Evolutionary conservation across 2,329 filamentous ascomycete genomes (phyloP).

Genomic region (Plectosphaerella plurivora): DNA sequence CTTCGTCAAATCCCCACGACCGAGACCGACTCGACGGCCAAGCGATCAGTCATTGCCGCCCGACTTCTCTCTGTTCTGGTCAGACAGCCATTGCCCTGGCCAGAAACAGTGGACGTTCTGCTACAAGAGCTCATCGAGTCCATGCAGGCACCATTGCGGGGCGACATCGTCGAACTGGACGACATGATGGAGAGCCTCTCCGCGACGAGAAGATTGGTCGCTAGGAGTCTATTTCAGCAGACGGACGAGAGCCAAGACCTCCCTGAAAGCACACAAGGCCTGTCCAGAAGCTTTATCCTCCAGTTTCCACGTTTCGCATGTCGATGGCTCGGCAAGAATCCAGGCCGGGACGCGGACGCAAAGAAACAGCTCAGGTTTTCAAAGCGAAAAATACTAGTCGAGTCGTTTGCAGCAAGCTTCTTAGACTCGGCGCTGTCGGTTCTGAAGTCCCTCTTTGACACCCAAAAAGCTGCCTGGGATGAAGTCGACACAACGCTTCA

Average conservation of each 20-base stretch:
- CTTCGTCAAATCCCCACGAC: conserved; percentile 32
- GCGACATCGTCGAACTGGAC: conserved; percentile 55
- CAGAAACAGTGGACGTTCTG: conserved; percentile 32
- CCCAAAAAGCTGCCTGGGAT: conserved; percentile 46
- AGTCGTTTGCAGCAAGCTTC: conserved; percentile 48
- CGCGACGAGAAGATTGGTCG: conserved; percentile 47
- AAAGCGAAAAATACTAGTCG: conserved; percentile 49
- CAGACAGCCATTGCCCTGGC: conserved; percentile 32
- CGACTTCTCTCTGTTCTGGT: conserved; percentile 51
- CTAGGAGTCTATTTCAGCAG: conserved; percentile 37
- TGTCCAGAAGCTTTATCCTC: conserved; percentile 53
- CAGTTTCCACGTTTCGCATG: conserved; percentile 56
- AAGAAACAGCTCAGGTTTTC: conserved; percentile 60
- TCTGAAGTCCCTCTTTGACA: conserved; percentile 46
- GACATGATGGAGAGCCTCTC: conserved; percentile 56
- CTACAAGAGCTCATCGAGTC: conserved; percentile 45
- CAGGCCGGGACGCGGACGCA: conserved; percentile 42
- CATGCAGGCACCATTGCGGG: conserved; percentile 55
- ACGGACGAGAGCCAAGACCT: conserved; percentile 3
- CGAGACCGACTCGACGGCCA: conserved; percentile 40
- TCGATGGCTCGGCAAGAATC: conserved; percentile 57
- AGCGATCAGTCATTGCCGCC: conserved; percentile 47
- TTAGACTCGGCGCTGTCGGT: conserved; percentile 59
- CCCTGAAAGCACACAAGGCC: conserved; percentile 17
- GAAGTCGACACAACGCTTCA: conserved; percentile 51